Percentiles rank a stretch among this genome's conserved stretches.
phyloP scores from a whole-genome alignment of 1,284 basidiomycete genomes.

The Gomphus bonarii region DNA sequence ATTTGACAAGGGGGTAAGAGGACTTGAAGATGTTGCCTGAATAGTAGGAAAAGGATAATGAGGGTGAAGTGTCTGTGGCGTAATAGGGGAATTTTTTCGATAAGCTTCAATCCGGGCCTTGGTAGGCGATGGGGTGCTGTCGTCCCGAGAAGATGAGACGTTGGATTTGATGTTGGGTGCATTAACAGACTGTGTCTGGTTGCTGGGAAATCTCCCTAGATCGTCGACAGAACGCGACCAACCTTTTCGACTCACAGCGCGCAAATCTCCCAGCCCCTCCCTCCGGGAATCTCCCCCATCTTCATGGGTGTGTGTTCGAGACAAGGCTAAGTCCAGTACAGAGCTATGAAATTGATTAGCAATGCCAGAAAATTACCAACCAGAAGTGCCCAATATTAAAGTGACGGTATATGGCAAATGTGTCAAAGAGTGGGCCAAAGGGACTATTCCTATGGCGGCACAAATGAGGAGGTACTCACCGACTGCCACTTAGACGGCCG shows the following conservation, averaged over 20 bases:
- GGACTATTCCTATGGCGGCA: neutral
- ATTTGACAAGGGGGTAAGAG: neutral
- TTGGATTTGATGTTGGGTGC: neutral
- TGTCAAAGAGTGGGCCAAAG: neutral
- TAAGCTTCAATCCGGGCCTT: slow-evolving; percentile 8
- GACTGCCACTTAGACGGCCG: slow-evolving; percentile 27
- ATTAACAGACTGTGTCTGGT: neutral
- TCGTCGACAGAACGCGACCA: slow-evolving; percentile 78
- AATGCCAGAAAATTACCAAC: slow-evolving; percentile 10
- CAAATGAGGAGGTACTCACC: slow-evolving; percentile 27
- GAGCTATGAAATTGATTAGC: slow-evolving; percentile 35
- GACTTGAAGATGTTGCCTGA: slow-evolving; percentile 3
- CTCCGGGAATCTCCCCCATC: slow-evolving; percentile 18
- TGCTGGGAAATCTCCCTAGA: slow-evolving; percentile 31
- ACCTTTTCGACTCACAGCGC: slow-evolving; percentile 51
- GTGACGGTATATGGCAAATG: neutral
- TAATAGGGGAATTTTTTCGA: neutral
- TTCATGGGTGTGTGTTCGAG: slow-evolving; percentile 34
- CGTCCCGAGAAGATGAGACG: slow-evolving; percentile 1
- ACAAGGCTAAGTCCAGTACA: slow-evolving; percentile 51
- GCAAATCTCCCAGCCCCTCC: slow-evolving; percentile 51
- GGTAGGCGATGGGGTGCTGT: slow-evolving; percentile 1
- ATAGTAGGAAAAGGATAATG: slow-evolving; percentile 23
- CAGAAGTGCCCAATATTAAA: neutral
- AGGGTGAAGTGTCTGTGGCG: slow-evolving; percentile 22